Evolutionary conservation across 2,329 filamentous ascomycete species (phyloP), one percentile per base, ranked within the genome.

Genomic region (Trichoderma sp.): DNA sequence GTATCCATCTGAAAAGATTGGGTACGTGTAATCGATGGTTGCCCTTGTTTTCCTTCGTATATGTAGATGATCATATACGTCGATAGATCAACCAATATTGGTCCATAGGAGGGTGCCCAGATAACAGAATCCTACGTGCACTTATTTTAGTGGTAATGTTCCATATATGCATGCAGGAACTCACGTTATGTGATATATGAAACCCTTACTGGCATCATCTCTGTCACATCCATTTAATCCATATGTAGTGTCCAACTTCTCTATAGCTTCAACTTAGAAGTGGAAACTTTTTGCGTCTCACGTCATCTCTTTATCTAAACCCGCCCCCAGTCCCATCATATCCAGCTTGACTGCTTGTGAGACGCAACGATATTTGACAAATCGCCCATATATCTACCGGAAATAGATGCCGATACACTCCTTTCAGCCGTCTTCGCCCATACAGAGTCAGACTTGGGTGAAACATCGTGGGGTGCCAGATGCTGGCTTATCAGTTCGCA

Each of bases 331-430:
- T 21, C 9, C 4, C 11, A 12, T 53, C 45, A 11, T 11, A 21
- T 53, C 6, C 45, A 21, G 45, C 9, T 53, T 9, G n/a, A 21
- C 45, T 9, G 5, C 7, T 53, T 0, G 9, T 6, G 7, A 2
- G 8, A 21, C 6, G n/a, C 4, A 21, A 21, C 4, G 4, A 21
- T 21, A 53, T 53, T 2, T 21, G 45, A 53, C 9, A 21, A 53
- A 0, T 21, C 8, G 21, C 7, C 11, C 1, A 1, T 21, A 1
- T 12, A 0, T 21, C 45, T 53, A 1, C n/a, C 3, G n/a, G 3
- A 21, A 12, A 1, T 21, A 3, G 41, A 1, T 53, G 9, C 8
- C 9, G 9, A 53, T 21, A 11, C 4, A 6, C 9, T 53, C n/a
- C n/a, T 53, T 53, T 21, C 4, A 3, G n/a, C n/a, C 9, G 4